These are phyloP conservation scores for Saxophila tyrrhenica DNA, from an alignment of 495 filamentous ascomycete species.

Conservation along the genomic window DNA sequence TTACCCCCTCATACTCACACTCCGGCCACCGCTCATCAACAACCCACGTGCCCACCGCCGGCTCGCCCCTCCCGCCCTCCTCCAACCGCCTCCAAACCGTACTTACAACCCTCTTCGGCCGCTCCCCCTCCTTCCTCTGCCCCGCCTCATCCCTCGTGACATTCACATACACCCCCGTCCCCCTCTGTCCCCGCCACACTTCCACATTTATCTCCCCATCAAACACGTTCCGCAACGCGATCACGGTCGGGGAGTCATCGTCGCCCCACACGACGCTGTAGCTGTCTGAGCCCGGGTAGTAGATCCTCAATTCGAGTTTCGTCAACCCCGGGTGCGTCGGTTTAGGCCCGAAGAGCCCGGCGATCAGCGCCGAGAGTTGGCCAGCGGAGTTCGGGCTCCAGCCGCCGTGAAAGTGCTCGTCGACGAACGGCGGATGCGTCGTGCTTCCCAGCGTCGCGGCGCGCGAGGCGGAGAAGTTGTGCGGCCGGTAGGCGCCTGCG, in stretches of 20 bases:
- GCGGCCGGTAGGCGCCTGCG: constrained; percentile 15
- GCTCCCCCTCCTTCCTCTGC: constrained; percentile 2
- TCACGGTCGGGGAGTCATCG: constrained; percentile 16
- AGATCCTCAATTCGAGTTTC: constrained; percentile 21
- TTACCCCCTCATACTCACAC: constrained; percentile 1
- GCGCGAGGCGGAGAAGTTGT: constrained; percentile 1
- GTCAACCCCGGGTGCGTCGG: constrained; percentile 5
- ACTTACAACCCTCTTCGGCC: constrained; percentile 13
- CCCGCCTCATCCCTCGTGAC: not conserved
- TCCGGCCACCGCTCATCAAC: constrained; percentile 17
- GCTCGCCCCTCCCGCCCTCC: constrained; percentile 12
- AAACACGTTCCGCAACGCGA: constrained; percentile 21
- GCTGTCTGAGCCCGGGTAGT: constrained; percentile 19
- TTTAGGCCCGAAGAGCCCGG: constrained; percentile 12
- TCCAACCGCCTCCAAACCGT: constrained; percentile 23
- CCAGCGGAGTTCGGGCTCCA: constrained; percentile 6
- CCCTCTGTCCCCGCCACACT: constrained; percentile 20
- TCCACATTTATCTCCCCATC: constrained; percentile 22
- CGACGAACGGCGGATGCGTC: not conserved
- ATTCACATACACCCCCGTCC: constrained; percentile 19
- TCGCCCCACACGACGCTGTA: constrained; percentile 24
- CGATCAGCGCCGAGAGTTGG: constrained; percentile 13
- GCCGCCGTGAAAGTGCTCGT: constrained; percentile 6
- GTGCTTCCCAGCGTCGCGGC: constrained; percentile 8
- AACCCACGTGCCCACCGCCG: constrained; percentile 9